Percentiles rank a stretch among this genome's conserved stretches.
These are phyloP conservation scores for Fusarium scirpi DNA, from an alignment of 2,329 filamentous ascomycete species.

Conservation along the genomic window DNA sequence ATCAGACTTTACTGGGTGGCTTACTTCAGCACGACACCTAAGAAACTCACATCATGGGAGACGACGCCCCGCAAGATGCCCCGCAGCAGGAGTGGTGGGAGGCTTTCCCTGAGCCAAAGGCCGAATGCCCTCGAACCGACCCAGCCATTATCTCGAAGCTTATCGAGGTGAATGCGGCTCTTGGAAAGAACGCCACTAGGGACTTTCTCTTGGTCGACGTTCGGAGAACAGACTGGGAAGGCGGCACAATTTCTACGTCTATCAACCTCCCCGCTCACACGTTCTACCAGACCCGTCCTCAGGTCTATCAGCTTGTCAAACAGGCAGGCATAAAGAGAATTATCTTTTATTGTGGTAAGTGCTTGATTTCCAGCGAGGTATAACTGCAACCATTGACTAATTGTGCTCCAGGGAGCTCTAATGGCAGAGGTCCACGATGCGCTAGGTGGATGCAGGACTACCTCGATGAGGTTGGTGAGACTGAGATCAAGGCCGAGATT, in stretches of 20 bases:
- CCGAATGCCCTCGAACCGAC: constrained; percentile 54
- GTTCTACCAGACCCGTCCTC: constrained; percentile 63
- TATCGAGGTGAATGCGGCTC: constrained; percentile 54
- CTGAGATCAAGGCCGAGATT: constrained; percentile 59
- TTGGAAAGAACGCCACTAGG: constrained; percentile 43
- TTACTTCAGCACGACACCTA: no score
- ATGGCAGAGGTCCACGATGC: constrained; percentile 63
- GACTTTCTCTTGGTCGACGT: constrained; percentile 65
- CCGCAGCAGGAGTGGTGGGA: constrained; percentile 53
- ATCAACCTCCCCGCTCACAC: constrained; percentile 69
- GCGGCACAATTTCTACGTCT: constrained; percentile 69
- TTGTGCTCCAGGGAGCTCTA: constrained; percentile 59
- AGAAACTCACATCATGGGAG: constrained; percentile 34
- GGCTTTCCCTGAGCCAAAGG: constrained; percentile 58
- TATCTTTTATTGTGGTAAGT: constrained; percentile 68
- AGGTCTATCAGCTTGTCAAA: constrained; percentile 62
- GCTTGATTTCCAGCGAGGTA: neutral
- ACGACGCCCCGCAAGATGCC: constrained; percentile 42
- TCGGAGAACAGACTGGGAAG: constrained; percentile 66
- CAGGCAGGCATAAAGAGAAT: constrained; percentile 61
- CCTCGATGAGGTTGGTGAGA: constrained; percentile 59
- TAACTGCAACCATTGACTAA: neutral
- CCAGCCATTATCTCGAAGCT: constrained; percentile 56
- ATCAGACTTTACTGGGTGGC: neutral
- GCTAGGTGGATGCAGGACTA: constrained; percentile 70